These are phyloP conservation scores for Golubevia sp. DNA, from an alignment of 1,284 basidiomycete species.

Conservation along the genomic window DNA sequence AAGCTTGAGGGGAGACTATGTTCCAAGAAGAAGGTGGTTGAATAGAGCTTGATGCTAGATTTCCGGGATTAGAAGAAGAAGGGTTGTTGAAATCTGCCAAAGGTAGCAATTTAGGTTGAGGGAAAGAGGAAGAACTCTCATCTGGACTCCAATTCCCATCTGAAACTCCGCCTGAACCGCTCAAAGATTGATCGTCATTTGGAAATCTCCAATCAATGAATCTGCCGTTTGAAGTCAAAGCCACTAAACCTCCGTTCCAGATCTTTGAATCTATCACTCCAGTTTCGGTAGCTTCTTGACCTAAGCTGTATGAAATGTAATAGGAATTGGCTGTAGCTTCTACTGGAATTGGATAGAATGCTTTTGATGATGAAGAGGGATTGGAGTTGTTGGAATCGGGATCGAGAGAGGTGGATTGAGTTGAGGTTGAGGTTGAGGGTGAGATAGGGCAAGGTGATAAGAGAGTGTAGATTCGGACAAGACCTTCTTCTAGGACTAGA, in stretches of 20 bases:
- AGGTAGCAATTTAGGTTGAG: too few relatives aligned
- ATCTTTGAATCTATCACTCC: conserved; percentile 41
- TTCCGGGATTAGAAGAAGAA: too few relatives aligned
- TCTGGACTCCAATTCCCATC: too few relatives aligned
- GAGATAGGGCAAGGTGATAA: conserved; percentile 35
- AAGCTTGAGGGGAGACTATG: too few relatives aligned
- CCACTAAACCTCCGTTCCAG: conserved; percentile 39
- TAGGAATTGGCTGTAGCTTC: conserved; percentile 46
- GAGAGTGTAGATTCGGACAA: conserved; percentile 49
- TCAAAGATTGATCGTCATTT: conserved; percentile 9
- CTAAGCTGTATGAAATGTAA: conserved; percentile 39
- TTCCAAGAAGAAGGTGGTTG: too few relatives aligned
- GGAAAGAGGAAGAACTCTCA: too few relatives aligned
- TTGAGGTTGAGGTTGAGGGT: conserved; percentile 1
- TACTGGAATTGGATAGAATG: conserved; percentile 8
- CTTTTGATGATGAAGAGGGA: neutral
- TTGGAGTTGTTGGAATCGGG: conserved; percentile 5
- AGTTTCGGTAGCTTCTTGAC: conserved; percentile 46
- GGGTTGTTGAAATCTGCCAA: too few relatives aligned
- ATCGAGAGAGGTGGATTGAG: conserved; percentile 1
- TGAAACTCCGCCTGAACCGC: too few relatives aligned
- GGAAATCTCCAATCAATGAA: conserved; percentile 48
- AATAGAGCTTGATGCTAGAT: too few relatives aligned
- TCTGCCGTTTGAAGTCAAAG: conserved; percentile 26
- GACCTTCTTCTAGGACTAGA: conserved; percentile 55